These are phyloP conservation scores for Lanmaoa rubissima DNA, from an alignment of 768 basidiomycete species.

Conservation along the genomic window DNA sequence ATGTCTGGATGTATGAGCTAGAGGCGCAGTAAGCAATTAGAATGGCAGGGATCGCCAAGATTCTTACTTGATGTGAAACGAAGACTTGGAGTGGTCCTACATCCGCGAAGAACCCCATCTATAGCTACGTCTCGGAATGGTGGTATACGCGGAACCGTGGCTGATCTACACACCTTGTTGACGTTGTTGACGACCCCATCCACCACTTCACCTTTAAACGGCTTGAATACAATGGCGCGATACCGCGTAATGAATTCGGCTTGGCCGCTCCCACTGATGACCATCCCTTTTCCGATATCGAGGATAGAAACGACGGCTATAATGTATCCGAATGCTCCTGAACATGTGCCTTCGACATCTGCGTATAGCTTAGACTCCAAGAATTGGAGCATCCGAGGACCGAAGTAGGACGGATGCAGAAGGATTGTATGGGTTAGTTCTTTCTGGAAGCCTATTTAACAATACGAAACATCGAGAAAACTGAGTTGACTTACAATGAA, in stretches of 20 bases:
- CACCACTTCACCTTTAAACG: slow-evolving; percentile 99
- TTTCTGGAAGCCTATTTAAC: slow-evolving; percentile 54
- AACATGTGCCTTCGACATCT: slow-evolving; percentile 97
- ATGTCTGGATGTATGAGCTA: slow-evolving; percentile 94
- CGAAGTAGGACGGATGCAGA: slow-evolving; percentile 97
- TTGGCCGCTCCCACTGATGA: slow-evolving; percentile 87
- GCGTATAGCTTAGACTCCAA: slow-evolving; percentile 91
- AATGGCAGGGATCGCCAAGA: slow-evolving; percentile 21
- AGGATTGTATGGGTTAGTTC: slow-evolving; percentile 97
- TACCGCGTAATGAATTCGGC: slow-evolving; percentile 95
- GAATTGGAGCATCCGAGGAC: slow-evolving; percentile 91
- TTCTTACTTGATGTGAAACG: slow-evolving; percentile 84
- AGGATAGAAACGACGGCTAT: slow-evolving; percentile 89
- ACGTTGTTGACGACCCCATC: slow-evolving; percentile 96
- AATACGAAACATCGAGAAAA: not conserved
- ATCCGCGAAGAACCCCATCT: slow-evolving; percentile 99
- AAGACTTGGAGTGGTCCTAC: slow-evolving; percentile 94
- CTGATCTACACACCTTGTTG: slow-evolving; percentile 67
- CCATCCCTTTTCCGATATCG: slow-evolving; percentile 91
- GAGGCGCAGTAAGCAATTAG: slow-evolving; percentile 4
- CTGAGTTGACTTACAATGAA: slow-evolving; percentile 56
- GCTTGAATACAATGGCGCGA: slow-evolving; percentile 97
- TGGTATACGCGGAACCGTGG: not conserved
- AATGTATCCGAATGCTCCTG: slow-evolving; percentile 92
- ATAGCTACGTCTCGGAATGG: slow-evolving; percentile 1